Percentiles rank a stretch among this genome's conserved stretches.
phyloP scores from a whole-genome alignment of 176 grass and related monocot species.

The Lolium perenne region DNA sequence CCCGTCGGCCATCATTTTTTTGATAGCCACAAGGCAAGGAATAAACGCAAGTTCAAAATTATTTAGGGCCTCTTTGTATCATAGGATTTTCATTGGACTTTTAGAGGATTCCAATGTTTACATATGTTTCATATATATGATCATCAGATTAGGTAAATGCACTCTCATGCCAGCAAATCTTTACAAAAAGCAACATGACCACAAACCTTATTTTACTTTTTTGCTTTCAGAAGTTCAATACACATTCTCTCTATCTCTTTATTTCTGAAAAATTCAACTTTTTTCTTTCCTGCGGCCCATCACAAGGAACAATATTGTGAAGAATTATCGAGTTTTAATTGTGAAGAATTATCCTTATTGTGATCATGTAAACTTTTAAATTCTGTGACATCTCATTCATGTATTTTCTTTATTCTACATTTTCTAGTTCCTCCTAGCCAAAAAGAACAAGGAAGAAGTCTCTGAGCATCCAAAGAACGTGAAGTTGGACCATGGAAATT shows the following conservation, averaged over 20 bases:
- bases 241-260: not conserved
- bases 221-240: not conserved
- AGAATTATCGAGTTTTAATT: too few species aligned
- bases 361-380: not conserved
- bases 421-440: not conserved
- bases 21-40: not conserved
- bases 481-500: not conserved
- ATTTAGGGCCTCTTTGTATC: not conserved
- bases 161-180: not conserved
- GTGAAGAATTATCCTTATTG: not conserved
- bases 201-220: not conserved
- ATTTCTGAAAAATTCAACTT: not conserved
- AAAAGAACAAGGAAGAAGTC: not conserved
- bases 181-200: not conserved
- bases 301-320: not conserved
- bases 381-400: not conserved
- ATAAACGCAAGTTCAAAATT: not conserved
- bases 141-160: not conserved
- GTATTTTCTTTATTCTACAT: not conserved
- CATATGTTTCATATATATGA: not conserved
- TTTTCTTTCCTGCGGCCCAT: not conserved
- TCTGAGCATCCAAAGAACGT: slow-evolving; percentile 23
- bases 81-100: not conserved
- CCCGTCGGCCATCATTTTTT: too few species aligned
- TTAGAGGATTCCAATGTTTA: not conserved